Percentiles rank a stretch among this genome's conserved stretches.
Conservation (phyloP, 768 basidiomycete species). For the Trametes villosa region DNA sequence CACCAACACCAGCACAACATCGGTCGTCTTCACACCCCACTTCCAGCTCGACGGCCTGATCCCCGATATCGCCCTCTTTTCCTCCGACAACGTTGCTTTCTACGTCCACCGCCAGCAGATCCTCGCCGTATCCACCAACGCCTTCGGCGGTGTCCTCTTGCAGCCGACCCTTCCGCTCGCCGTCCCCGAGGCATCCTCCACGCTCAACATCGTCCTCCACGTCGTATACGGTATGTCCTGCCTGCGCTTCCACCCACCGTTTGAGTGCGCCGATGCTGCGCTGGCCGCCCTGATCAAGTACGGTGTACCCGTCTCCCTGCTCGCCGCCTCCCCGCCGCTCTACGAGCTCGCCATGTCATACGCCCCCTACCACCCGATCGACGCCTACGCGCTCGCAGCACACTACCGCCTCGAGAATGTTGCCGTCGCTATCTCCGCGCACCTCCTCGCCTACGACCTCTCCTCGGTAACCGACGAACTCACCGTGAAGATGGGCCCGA, state of each 20-base stretch:
- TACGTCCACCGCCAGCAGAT: conserved; percentile 34
- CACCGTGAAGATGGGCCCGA: conserved; percentile 43
- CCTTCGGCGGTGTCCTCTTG: conserved; percentile 31
- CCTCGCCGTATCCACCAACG: conserved; percentile 31
- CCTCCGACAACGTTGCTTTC: conserved; percentile 38
- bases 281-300: conserved; percentile 33
- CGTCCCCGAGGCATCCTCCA: conserved; percentile 5
- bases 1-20: no score
- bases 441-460: conserved; percentile 43
- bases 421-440: conserved; percentile 44
- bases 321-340: conserved; percentile 35
- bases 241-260: conserved; percentile 32
- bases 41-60: conserved; percentile 15
- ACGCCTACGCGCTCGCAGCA: conserved; percentile 48
- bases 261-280: conserved; percentile 33
- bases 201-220: conserved; percentile 43
- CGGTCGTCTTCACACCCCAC: conserved; percentile 30
- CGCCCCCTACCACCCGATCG: conserved; percentile 42
- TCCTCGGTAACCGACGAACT: conserved; percentile 42
- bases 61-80: conserved; percentile 34
- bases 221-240: conserved; percentile 36
- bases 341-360: conserved; percentile 39
- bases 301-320: conserved; percentile 28
- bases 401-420: conserved; percentile 40
- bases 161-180: conserved; percentile 6